Conservation (phyloP, 768 basidiomycete genomes). For the Pleurotus djamor region DNA sequence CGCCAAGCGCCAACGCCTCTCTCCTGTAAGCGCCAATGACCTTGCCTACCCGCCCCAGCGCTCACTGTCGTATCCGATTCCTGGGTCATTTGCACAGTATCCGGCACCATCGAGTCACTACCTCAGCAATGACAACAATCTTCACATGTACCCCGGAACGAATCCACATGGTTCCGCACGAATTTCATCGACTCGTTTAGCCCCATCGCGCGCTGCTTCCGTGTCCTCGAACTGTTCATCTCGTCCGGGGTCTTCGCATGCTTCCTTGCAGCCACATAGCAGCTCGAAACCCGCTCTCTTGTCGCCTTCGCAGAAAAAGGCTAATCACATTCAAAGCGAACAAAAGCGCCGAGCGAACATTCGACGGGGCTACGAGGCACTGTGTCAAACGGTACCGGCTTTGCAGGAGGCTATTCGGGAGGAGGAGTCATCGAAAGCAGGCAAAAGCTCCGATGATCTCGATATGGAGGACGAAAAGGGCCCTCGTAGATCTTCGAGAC, state of each 20-base stretch:
- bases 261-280: constrained; percentile 11
- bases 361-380: constrained; percentile 81
- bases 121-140: background rate
- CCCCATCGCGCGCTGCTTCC: constrained; percentile 1
- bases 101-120: background rate
- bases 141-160: background rate
- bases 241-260: constrained; percentile 10
- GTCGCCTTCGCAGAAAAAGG: constrained; percentile 85
- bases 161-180: background rate
- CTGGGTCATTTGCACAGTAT: constrained; percentile 1
- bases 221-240: constrained; percentile 5
- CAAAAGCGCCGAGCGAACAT: constrained; percentile 94
- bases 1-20: constrained; percentile 2
- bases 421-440: constrained; percentile 58
- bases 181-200: background rate
- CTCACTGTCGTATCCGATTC: constrained; percentile 1
- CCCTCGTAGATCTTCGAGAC: constrained; percentile 30
- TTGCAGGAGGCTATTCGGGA: constrained; percentile 76
- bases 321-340: constrained; percentile 92
- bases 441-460: constrained; percentile 15
- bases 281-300: constrained; percentile 50
- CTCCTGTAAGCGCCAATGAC: constrained; percentile 3
- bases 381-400: constrained; percentile 82
- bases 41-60: constrained; percentile 1
- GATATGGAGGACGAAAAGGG: constrained; percentile 20